Evolutionary conservation across 2,329 filamentous ascomycete genomes (phyloP), one percentile per base, ranked within the genome.

Genomic region (Diaporthe amygdali): DNA sequence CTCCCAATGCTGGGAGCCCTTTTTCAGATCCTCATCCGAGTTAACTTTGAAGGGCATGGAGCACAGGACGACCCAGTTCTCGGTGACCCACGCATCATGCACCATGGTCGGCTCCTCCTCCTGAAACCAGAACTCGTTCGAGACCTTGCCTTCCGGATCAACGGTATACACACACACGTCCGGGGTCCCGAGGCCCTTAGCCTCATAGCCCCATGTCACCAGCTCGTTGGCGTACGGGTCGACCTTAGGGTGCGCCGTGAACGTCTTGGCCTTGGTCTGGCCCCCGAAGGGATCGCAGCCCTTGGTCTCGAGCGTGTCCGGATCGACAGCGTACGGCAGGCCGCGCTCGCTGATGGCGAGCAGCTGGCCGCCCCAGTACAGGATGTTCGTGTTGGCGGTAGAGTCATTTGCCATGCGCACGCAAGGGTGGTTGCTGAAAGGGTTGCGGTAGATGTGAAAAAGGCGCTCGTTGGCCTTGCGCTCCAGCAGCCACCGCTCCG

Each of bases 361-460:
- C 17, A 88, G 75, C 14, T 84, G 79, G 1, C 84, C 84, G 22
- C 83, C 80, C 81, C 84, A 89, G 74, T 82, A 84, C 3, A 88
- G 76, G 4, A 89, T 77, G 71, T 89, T 88, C 0, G 87, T 89
- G 71, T 89, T 89, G 3, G 85, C 82, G 0, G 82, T 83, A 17
- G 51, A 54, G 51, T 54, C 20, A 74, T 80, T 47, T 77, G 76
- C 14, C 81, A 69, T 30, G 77, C 76, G 56, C 79, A 77, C 59
- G 79, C 75, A 17, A 82, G 79, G 2, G 78, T 79, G 73, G 83
- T 80, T 5, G 82, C 51, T 83, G 72, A 75, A 82, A 32, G 77
- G 79, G 70, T 84, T 84, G 37, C 82, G 79, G 61, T 84, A 84
- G 56, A 80, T 81, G 0, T 82, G 81, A 72, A 77, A 71, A 1